Base-by-base conservation (phyloP, 495 filamentous ascomycete species). In the Baudoinia panamericana region DNA sequence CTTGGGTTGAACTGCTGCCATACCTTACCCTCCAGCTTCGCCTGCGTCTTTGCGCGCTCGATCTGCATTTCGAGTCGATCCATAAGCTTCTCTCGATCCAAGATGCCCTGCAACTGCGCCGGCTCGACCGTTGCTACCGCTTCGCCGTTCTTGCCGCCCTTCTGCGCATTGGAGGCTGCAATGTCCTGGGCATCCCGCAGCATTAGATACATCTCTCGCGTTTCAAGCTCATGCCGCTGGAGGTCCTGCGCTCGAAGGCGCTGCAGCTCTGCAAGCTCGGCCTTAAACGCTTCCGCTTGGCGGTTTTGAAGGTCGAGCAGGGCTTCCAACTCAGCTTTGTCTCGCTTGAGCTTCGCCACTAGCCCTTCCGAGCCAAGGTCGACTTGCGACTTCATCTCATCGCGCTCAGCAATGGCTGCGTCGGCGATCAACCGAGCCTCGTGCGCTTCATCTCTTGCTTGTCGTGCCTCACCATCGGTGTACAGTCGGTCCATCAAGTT, bases 181-280 rank as follows among this genome's bases (percentile, higher is more conserved):
- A 92, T 82, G 57, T 97, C 90, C 60, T 97, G 90, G 21, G 90
- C 90, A 62, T 97, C 90, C 39, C 92, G 76, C 36, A 97, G 80
- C 90, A 97, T 97, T 27, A 97, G 78, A 62, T 96, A 97, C 9
- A 97, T 65, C 63, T 97, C 90, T 52, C 90, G 72, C 0, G 92
- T 96, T 58, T 97, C 90, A 19, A 97, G 59, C 59, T 97, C 90
- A 54, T 93, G 90, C 31, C 88, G 75, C 58, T 97, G 90, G 35
- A 93, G 69, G 52, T 97, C 92, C 56, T 90, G 84, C 11, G 83
- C 84, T 39, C 93, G 76, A 12, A 93, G 63, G 32, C 80, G 71
- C 52, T 94, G 86, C 28, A 94, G 61, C 50, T 84, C 88, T 6
- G 83, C 81, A 33, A 96, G 64, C 57, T 97, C 90, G 12, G 80